Evolutionary conservation across 176 grass and related monocot genomes (phyloP), one percentile per base, ranked within the genome.

Genomic region (Poa annua): DNA sequence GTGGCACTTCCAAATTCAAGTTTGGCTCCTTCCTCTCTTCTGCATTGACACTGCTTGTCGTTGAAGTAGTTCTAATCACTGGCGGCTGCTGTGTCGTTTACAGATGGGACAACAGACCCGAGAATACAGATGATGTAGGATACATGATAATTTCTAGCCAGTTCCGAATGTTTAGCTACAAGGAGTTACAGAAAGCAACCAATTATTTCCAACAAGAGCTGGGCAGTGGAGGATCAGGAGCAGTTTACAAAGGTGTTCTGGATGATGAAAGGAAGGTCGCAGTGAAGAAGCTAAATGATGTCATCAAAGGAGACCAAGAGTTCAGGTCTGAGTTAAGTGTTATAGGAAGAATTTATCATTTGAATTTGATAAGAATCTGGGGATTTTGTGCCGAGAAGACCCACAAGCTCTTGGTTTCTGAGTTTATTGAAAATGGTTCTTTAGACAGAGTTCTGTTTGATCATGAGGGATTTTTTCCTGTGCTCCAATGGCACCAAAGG

Each of bases 11-110:
- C 21, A 62, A 62, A 24, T 72, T 66, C 72, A 21, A 19, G 33
- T 25, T 72, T 84, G 92, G 89, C 1, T 89, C 86, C 70, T 90
- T 94, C 29, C 75, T 84, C 6, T 61, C 78, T 60, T 94, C 87
- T 79, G 57, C 60, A 3, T 22, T 80, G 24, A 67, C 88, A 44
- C 4, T 94, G 45, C 79, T 90, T 29, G 45, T 74, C 3, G 56
- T 86, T 64, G 88, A 91, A 86, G 38, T 76, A 29, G 6, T 38
- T n/a, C 78, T 88, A 63, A 84, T 88, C 2, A 5, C 22, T 10
- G 12, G 7, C 0, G 86, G 92, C 0, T 88, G 45, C 48, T 91
- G 67, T 75, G 48, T 86, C 64, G 49, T 89, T 34, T 29, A 78
- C 11, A 62, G 77, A 17, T 86, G 74, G 65, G 53, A 86, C 0